Conservation (phyloP, 345 rosid species). For the Dipteronia dyeriana region DNA sequence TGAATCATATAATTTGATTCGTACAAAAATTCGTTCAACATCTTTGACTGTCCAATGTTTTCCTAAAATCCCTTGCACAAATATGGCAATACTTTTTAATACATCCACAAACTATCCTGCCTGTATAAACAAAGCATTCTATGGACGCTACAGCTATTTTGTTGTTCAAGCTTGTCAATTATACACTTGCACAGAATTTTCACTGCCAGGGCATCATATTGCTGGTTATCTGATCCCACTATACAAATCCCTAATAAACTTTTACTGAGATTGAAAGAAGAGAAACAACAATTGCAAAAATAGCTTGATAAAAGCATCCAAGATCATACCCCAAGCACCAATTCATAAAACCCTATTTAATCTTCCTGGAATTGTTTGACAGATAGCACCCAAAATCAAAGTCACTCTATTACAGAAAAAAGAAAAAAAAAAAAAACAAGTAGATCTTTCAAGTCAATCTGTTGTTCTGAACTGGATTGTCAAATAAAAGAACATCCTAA, state of each 20-base stretch:
- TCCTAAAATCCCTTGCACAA: neutral
- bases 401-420: no score
- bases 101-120: no score
- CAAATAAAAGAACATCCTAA: neutral
- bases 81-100: no score
- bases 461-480: neutral
- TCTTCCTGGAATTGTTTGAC: neutral
- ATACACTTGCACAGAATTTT: neutral
- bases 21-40: neutral
- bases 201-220: neutral
- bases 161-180: neutral
- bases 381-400: no score
- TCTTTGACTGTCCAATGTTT: neutral
- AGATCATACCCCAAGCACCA: neutral
- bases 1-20: neutral
- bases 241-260: neutral
- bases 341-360: neutral
- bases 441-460: neutral
- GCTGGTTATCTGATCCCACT: neutral
- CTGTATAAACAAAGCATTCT: neutral
- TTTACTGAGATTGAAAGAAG: neutral
- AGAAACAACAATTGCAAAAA: neutral
- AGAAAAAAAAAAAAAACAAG: no score
- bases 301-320: neutral
- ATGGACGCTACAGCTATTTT: neutral